phyloP scores from a whole-genome alignment of 345 rosid species.

The Firmiana major region DNA sequence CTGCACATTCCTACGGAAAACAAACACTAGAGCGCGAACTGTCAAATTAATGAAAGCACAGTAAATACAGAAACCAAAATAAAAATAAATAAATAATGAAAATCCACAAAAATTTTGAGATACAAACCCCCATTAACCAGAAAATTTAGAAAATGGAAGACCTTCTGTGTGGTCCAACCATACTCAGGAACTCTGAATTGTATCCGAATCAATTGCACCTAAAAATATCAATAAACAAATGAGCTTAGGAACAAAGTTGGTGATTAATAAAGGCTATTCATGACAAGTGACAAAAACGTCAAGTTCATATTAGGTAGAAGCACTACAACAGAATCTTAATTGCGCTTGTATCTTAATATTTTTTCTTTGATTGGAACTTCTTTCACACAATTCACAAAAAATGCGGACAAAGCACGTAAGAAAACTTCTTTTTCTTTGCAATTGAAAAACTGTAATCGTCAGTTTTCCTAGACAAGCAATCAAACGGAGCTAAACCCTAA shows the following conservation, averaged over 20 bases:
- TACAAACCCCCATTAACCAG: conserved; percentile 82
- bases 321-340: neutral
- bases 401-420: too few species aligned
- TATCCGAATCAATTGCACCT: conserved; percentile 87
- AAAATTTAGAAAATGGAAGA: conserved; percentile 90
- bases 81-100: neutral
- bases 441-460: neutral
- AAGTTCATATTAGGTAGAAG: neutral
- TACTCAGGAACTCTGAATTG: conserved; percentile 91
- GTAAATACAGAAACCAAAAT: neutral
- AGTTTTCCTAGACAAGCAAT: neutral
- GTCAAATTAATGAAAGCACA: conserved; percentile 13
- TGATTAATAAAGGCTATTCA: neutral
- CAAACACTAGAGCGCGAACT: conserved; percentile 71
- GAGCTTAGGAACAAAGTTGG: neutral
- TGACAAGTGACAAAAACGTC: neutral
- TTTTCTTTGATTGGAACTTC: neutral
- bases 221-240: conserved; percentile 11
- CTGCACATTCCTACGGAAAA: conserved; percentile 66
- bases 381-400: neutral
- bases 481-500: neutral
- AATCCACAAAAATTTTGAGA: neutral
- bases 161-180: conserved; percentile 97
- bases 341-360: neutral
- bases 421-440: neutral